phyloP scores from a whole-genome alignment of 129 eudicot genomes.

The Pulicaria dysenterica region DNA sequence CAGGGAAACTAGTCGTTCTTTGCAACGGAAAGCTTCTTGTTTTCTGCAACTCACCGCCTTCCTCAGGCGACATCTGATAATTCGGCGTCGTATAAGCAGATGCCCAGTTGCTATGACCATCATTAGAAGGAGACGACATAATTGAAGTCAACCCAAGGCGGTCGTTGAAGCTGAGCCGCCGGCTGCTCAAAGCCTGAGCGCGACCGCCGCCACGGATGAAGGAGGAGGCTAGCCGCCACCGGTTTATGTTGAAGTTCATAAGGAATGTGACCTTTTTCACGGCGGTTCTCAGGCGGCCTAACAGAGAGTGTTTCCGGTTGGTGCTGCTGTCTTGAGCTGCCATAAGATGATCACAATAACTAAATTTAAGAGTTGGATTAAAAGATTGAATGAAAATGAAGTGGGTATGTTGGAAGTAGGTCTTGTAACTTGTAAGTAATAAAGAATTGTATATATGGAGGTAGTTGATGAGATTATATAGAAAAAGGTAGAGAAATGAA shows the following conservation, averaged over 20 bases:
- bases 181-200: conserved; percentile 29
- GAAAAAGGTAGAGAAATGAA: conserved; percentile 1
- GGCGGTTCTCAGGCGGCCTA: conserved; percentile 55
- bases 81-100: conserved; percentile 33
- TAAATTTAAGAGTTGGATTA: conserved; percentile 20
- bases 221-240: conserved; percentile 60
- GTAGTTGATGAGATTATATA: conserved; percentile 21
- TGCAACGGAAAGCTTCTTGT: conserved; percentile 44
- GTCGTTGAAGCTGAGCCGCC: conserved; percentile 58
- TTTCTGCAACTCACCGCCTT: conserved; percentile 34
- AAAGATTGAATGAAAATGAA: conserved; percentile 18
- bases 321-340: conserved; percentile 12
- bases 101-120: conserved; percentile 25
- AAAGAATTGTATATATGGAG: background rate
- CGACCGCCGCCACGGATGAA: conserved; percentile 34
- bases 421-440: background rate
- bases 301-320: conserved; percentile 35
- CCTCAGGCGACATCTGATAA: conserved; percentile 25
- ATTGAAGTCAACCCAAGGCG: conserved; percentile 54
- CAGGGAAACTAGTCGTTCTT: conserved; percentile 55
- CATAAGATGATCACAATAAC: conserved; percentile 20
- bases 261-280: conserved; percentile 67
- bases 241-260: conserved; percentile 45
- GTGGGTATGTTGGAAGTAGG: conserved; percentile 9
- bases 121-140: conserved; percentile 27